phyloP scores from a whole-genome alignment of 2,329 filamentous ascomycete species.

The Trichoderma afroharzianum region DNA sequence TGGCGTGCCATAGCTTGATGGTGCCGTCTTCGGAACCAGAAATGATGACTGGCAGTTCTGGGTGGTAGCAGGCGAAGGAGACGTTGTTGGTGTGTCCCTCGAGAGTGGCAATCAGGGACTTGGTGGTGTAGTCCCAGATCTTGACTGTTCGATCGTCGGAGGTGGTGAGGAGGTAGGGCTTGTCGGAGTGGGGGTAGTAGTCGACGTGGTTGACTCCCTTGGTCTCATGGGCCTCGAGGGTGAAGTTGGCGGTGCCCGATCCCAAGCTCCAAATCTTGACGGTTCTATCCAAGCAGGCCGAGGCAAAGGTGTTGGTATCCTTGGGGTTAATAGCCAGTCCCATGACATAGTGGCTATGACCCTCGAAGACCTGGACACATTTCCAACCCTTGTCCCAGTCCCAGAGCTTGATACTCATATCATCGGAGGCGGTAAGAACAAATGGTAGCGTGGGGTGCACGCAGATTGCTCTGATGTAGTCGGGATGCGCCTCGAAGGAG shows the following conservation, averaged over 20 bases:
- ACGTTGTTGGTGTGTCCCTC: constrained; percentile 98
- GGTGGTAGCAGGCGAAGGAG: constrained; percentile 96
- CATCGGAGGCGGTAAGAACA: constrained; percentile 92
- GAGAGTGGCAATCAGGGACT: constrained; percentile 91
- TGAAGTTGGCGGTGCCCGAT: constrained; percentile 91
- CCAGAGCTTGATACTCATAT: constrained; percentile 98
- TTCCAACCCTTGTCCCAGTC: constrained; percentile 99
- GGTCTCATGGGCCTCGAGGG: constrained; percentile 91
- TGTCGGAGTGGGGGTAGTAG: constrained; percentile 72
- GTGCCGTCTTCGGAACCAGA: constrained; percentile 97
- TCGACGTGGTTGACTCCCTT: constrained; percentile 99
- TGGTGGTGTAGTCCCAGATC: constrained; percentile 98
- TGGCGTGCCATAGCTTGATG: constrained; percentile 97
- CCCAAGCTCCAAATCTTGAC: constrained; percentile 98
- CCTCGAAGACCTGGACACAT: constrained; percentile 94
- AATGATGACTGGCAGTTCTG: constrained; percentile 93
- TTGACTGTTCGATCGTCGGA: constrained; percentile 96
- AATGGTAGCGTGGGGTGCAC: constrained; percentile 96
- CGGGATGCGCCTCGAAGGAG: constrained; percentile 93
- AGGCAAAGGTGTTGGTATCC: constrained; percentile 87
- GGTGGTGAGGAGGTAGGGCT: constrained; percentile 88
- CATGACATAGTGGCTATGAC: constrained; percentile 96
- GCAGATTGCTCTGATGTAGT: constrained; percentile 95
- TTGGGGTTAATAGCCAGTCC: constrained; percentile 96
- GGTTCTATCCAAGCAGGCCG: constrained; percentile 90